Evolutionary conservation across 495 filamentous ascomycete genomes (phyloP).

Genomic region (Daldinia grandis): DNA sequence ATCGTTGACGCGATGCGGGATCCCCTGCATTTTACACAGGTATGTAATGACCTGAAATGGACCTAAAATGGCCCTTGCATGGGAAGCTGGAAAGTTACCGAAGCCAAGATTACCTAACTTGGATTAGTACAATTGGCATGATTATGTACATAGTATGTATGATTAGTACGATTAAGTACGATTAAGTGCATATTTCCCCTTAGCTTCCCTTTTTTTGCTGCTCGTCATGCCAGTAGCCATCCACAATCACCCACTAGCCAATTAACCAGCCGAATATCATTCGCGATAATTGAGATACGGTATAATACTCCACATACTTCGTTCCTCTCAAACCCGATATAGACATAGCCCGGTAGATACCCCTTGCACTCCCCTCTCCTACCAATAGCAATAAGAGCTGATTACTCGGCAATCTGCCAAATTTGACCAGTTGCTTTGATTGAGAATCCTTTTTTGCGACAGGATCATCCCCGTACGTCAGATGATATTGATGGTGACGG

Average conservation of each 20-base stretch:
- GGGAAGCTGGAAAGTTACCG: conserved; percentile 10
- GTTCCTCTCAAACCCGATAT: conserved; percentile 31
- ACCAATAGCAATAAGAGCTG: conserved; percentile 29
- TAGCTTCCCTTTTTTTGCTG: conserved; percentile 8
- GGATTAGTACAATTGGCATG: background rate
- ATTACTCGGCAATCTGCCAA: conserved; percentile 40
- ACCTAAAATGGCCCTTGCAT: conserved; percentile 35
- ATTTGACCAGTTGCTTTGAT: conserved; percentile 35
- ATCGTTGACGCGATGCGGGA: conserved; percentile 43
- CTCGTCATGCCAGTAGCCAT: conserved; percentile 19
- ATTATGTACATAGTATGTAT: too few relatives aligned
- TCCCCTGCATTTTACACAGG: conserved; percentile 27
- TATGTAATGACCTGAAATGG: conserved; percentile 24
- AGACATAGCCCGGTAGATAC: conserved; percentile 28
- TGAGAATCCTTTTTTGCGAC: conserved; percentile 23
- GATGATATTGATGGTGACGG: conserved; percentile 13
- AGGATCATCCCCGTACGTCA: conserved; percentile 28
- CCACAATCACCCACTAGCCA: conserved; percentile 4
- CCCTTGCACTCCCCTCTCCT: conserved; percentile 20
- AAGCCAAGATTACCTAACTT: conserved; percentile 17
- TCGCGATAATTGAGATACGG: conserved; percentile 17
- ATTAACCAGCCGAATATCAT: conserved; percentile 24
- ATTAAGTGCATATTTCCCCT: background rate
- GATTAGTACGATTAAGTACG: too few relatives aligned
- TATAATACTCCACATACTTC: conserved; percentile 24